phyloP scores from a whole-genome alignment of 108 stramenopile genomes.

The Nannochloropsis gaditana region DNA sequence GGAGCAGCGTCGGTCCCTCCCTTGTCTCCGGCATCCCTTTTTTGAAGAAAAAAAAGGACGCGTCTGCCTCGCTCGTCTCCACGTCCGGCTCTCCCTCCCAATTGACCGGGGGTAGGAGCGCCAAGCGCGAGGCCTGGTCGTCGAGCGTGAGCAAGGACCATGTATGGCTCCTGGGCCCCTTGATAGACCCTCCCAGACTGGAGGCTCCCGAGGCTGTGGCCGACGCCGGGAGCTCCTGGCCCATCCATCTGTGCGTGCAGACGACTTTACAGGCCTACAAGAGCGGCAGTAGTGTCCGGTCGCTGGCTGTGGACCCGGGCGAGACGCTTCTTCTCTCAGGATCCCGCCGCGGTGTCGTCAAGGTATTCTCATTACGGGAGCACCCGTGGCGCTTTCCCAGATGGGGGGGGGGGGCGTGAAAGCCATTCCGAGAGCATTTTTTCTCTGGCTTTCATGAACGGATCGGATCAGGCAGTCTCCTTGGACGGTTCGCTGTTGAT shows the following conservation, averaged over 20 bases:
- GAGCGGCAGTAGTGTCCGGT: neutral
- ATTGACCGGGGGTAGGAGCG: neutral
- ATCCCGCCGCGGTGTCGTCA: conserved; percentile 39
- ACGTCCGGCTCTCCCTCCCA: neutral
- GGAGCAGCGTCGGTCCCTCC: neutral
- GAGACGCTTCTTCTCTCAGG: conserved; percentile 45
- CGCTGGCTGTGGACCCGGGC: conserved; percentile 20
- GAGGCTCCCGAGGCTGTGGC: neutral
- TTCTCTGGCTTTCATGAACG: neutral
- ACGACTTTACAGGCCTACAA: neutral
- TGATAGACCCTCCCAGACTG: neutral
- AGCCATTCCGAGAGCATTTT: conserved; percentile 5
- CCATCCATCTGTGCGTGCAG: neutral
- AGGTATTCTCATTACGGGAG: conserved; percentile 40
- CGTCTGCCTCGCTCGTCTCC: neutral
- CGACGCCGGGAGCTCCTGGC: conserved; percentile 10
- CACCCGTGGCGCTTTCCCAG: conserved; percentile 45
- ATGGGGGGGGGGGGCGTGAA: neutral
- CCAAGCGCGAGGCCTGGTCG: neutral
- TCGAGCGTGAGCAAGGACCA: neutral
- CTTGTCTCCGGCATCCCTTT: neutral
- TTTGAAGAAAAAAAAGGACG: neutral
- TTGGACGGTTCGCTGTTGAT: neutral
- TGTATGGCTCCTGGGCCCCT: neutral
- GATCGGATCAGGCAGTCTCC: neutral